phyloP scores from a whole-genome alignment of 257 asterid genomes.

The Leonotis leonurus region DNA sequence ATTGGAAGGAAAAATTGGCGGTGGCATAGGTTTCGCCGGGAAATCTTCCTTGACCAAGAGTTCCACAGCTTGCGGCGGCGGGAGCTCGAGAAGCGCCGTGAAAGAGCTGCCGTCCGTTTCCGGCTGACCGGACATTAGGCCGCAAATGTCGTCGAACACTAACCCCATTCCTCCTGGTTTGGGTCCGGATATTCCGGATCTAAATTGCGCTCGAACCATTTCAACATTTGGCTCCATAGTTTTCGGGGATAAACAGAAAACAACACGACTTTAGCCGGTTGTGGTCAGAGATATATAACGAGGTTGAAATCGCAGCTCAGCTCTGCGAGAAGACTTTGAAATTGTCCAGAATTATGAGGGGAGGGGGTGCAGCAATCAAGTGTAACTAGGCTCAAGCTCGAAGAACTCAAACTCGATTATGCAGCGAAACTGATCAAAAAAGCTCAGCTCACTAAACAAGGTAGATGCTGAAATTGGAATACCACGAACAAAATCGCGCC shows the following conservation, averaged over 20 bases:
- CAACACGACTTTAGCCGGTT: slow-evolving; percentile 5
- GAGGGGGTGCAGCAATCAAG: background rate
- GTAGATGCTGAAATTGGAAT: slow-evolving; percentile 8
- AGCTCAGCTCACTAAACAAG: background rate
- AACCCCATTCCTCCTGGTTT: slow-evolving; percentile 29
- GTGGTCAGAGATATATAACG: background rate
- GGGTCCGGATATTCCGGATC: slow-evolving; percentile 51
- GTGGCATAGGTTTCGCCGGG: slow-evolving; percentile 35
- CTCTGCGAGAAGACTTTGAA: background rate
- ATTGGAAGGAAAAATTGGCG: slow-evolving; percentile 57
- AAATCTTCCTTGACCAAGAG: slow-evolving; percentile 56
- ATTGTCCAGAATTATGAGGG: background rate
- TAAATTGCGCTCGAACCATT: slow-evolving; percentile 31
- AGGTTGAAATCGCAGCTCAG: background rate
- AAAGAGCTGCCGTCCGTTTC: slow-evolving; percentile 56
- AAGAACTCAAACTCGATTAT: background rate
- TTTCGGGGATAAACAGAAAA: background rate
- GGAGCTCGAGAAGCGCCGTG: slow-evolving; percentile 85
- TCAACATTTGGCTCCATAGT: slow-evolving; percentile 33
- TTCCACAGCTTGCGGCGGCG: slow-evolving; percentile 85
- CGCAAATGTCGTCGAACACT: slow-evolving; percentile 38
- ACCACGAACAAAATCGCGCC: background rate
- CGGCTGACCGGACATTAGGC: slow-evolving; percentile 28
- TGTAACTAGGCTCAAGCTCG: background rate
- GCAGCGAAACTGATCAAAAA: background rate